Evolutionary conservation across 192 early-diverging fungal species (phyloP).

Genomic region (Entophlyctis helioformis): DNA sequence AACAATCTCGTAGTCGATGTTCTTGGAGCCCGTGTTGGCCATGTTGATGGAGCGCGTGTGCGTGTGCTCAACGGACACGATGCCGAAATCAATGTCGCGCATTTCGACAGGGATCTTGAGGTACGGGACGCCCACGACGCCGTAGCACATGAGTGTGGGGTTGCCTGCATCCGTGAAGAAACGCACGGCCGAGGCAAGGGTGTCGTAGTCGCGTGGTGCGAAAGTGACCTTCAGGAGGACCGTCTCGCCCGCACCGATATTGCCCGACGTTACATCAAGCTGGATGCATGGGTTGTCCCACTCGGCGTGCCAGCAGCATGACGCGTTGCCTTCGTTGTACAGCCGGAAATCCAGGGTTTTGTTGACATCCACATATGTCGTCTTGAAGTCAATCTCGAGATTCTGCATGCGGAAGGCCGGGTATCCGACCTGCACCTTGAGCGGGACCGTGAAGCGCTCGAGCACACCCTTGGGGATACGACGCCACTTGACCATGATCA

Average conservation of each 20-base stretch:
- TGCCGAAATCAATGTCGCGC: constrained; percentile 36
- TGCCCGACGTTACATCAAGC: no score
- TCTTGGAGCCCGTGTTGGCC: constrained; percentile 35
- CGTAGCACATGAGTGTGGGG: constrained; percentile 38
- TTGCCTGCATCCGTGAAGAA: constrained; percentile 45
- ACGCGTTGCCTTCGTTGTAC: constrained; percentile 46
- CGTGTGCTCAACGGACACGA: constrained; percentile 36
- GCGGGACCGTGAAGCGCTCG: constrained; percentile 25
- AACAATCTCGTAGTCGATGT: constrained; percentile 37
- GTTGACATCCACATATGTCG: constrained; percentile 46
- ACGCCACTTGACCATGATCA: constrained; percentile 29
- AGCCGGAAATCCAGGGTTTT: constrained; percentile 34
- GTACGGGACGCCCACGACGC: constrained; percentile 50
- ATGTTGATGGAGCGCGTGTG: constrained; percentile 25
- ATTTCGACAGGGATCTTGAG: constrained; percentile 26
- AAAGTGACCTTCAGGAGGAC: constrained; percentile 30
- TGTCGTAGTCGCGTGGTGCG: constrained; percentile 31
- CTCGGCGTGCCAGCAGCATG: constrained; percentile 36
- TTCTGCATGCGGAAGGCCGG: constrained; percentile 41
- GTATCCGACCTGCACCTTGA: constrained; percentile 37
- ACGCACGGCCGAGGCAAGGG: constrained; percentile 22
- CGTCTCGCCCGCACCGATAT: constrained; percentile 27
- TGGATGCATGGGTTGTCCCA: no score
- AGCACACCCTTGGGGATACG: constrained; percentile 30
- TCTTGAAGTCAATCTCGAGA: constrained; percentile 46